A percentile compares a stretch with the other conserved stretches of the same genome.
These are phyloP conservation scores for Phyllosticta citribraziliensis DNA, from an alignment of 2,329 filamentous ascomycete species.

Conservation along the genomic window DNA sequence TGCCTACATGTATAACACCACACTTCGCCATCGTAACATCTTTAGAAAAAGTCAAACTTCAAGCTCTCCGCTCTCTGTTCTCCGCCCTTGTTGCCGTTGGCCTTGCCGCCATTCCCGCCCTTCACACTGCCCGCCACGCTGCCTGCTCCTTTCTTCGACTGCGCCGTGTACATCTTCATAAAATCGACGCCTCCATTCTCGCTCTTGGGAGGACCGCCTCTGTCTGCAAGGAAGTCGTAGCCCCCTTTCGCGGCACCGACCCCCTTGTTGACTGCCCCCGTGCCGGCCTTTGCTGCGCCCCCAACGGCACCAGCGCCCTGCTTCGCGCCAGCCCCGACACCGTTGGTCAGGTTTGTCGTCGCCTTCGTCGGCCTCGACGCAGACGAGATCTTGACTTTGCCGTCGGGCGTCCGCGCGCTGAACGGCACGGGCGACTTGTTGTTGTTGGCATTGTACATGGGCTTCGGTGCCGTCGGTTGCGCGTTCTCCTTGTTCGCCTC, in stretches of 20 bases:
- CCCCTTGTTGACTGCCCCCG: background rate
- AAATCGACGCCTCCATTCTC: slow-evolving; percentile 3
- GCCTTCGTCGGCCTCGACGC: background rate
- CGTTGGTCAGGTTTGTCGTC: background rate
- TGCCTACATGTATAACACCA: no score
- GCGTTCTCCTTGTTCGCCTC: background rate
- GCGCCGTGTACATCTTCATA: slow-evolving; percentile 1
- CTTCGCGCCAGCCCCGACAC: no score
- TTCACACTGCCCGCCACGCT: slow-evolving; percentile 6
- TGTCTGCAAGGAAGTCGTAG: background rate
- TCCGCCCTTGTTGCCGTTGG: background rate
- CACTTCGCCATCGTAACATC: background rate
- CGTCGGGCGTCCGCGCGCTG: background rate
- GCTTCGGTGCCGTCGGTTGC: background rate
- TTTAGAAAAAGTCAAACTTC: slow-evolving; percentile 5
- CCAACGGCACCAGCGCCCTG: background rate
- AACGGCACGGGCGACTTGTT: slow-evolving; percentile 1
- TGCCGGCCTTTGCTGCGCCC: background rate
- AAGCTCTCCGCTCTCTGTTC: background rate
- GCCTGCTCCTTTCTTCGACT: slow-evolving; percentile 1
- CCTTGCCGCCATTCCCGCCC: background rate
- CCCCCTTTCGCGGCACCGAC: background rate
- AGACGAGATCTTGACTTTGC: background rate
- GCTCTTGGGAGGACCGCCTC: background rate
- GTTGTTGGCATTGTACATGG: background rate